phyloP scores from a whole-genome alignment of 2,329 filamentous ascomycete genomes.

The Blastomyces gilchristii region DNA sequence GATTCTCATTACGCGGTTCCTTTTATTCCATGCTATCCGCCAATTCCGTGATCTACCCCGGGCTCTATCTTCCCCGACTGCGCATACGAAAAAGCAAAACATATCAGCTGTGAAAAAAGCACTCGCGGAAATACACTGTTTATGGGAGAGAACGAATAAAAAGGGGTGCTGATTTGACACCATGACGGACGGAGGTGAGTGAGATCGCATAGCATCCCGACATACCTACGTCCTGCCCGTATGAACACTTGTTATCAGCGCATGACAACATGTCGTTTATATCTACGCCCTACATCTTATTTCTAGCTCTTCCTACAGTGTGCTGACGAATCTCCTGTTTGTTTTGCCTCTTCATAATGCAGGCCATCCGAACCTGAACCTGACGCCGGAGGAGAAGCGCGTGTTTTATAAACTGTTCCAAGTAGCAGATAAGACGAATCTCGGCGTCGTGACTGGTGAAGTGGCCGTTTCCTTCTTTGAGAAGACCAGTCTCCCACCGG shows the following conservation, averaged over 20 bases:
- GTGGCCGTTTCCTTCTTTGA: slow-evolving; percentile 96
- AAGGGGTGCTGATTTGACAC: neutral
- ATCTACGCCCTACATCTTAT: neutral
- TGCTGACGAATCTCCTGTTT: neutral
- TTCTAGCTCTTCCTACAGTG: neutral
- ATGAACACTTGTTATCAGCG: neutral
- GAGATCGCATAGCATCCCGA: neutral
- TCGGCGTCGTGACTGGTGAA: slow-evolving; percentile 91
- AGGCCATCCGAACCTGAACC: slow-evolving; percentile 61
- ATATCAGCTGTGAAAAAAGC: neutral
- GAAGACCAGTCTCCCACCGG: slow-evolving; percentile 79
- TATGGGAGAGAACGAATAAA: neutral
- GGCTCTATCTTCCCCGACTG: neutral
- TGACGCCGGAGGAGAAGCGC: slow-evolving; percentile 85
- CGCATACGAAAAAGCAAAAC: neutral
- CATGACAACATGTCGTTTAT: neutral
- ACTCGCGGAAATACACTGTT: neutral
- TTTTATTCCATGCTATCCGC: neutral
- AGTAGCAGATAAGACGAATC: slow-evolving; percentile 80
- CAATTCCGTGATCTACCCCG: neutral
- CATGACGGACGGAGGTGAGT: slow-evolving; percentile 8
- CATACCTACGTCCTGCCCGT: neutral
- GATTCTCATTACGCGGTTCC: neutral
- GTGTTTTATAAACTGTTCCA: slow-evolving; percentile 88
- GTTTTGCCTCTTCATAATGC: neutral